Evolutionary conservation across 805 yeast species (phyloP).

Genomic region (Limtongia smithiae): DNA sequence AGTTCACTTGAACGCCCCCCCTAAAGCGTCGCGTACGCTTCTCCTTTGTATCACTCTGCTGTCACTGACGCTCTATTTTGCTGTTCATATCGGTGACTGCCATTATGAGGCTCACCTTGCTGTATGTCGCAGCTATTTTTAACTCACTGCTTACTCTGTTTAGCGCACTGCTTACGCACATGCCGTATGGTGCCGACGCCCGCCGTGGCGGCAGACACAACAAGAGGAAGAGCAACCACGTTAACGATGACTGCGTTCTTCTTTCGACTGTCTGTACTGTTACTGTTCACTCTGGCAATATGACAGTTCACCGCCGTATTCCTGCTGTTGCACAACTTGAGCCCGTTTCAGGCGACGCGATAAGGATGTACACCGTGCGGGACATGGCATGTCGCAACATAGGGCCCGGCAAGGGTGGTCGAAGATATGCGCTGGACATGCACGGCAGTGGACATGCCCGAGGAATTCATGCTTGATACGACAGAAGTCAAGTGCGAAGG

Average conservation of each 20-base stretch:
- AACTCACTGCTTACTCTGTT: too few relatives aligned
- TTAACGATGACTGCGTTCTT: constrained; percentile 1
- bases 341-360: constrained; percentile 23
- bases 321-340: constrained; percentile 15
- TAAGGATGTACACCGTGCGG: constrained; percentile 16
- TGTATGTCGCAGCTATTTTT: too few relatives aligned
- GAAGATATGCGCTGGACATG: constrained; percentile 28
- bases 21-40: too few relatives aligned
- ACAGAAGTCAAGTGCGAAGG: constrained; percentile 28
- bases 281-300: constrained; percentile 12
- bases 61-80: too few relatives aligned
- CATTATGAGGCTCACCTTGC: too few relatives aligned
- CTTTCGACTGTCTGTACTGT: constrained; percentile 14
- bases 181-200: too few relatives aligned
- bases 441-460: constrained; percentile 22
- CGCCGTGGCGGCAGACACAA: too few relatives aligned
- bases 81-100: too few relatives aligned
- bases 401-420: constrained; percentile 26
- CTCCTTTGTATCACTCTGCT: too few relatives aligned
- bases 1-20: too few relatives aligned
- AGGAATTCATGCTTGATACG: constrained; percentile 21
- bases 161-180: background rate
- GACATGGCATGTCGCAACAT: constrained; percentile 25
- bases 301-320: constrained; percentile 12
- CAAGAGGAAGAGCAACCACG: too few relatives aligned